phyloP scores from a whole-genome alignment of 108 stramenopile genomes.

The Fragilaria crotonensis region DNA sequence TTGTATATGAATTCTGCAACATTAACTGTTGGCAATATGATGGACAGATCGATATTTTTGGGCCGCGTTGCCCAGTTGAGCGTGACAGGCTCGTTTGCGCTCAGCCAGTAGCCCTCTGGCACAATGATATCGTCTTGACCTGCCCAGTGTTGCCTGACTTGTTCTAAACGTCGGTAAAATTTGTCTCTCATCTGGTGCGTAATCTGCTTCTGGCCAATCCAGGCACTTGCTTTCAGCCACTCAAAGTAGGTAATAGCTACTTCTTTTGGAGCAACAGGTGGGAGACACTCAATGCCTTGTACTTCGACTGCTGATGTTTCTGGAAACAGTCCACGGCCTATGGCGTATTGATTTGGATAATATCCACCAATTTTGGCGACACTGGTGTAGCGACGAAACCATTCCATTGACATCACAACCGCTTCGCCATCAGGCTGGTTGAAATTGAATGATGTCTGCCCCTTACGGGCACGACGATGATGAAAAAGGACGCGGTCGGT shows the following conservation, averaged over 20 bases:
- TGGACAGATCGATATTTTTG: conserved; percentile 3
- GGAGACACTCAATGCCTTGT: not conserved
- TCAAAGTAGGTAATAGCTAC: conserved; percentile 1
- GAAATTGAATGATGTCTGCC: conserved; percentile 1
- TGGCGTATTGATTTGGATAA: conserved; percentile 1
- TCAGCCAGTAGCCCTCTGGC: not conserved
- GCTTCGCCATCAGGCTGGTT: not conserved
- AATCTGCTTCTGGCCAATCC: conserved; percentile 1
- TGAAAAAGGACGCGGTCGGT: conserved; percentile 1
- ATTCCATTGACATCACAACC: conserved; percentile 1
- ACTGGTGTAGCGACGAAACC: not conserved
- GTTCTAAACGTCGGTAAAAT: not conserved
- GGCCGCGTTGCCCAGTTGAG: not conserved
- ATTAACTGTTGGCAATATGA: conserved; percentile 1
- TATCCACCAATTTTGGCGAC: conserved; percentile 1
- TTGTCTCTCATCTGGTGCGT: conserved; percentile 1
- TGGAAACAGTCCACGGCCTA: not conserved
- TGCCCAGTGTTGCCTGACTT: not conserved
- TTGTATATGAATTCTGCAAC: not conserved
- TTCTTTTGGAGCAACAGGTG: not conserved
- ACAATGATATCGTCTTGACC: not conserved
- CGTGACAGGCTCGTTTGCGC: not conserved
- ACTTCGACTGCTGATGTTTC: not conserved
- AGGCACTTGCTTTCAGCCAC: not conserved
- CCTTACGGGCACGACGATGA: conserved; percentile 6